phyloP scores from a whole-genome alignment of 2,329 filamentous ascomycete genomes.

The Boeremia exigua region DNA sequence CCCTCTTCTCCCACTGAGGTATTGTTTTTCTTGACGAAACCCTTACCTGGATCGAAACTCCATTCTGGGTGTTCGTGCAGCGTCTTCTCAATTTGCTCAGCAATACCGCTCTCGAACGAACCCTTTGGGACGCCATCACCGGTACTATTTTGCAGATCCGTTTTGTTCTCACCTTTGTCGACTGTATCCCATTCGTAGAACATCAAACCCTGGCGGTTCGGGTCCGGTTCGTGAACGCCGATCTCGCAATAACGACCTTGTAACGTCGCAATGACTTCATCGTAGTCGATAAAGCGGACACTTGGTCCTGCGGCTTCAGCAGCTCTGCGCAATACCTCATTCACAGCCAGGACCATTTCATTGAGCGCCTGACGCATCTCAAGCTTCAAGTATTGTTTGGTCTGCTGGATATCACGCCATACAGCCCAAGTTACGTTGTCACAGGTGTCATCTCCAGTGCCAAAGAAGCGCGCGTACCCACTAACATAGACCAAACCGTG shows the following conservation, averaged over 20 bases:
- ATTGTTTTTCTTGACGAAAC: constrained; percentile 29
- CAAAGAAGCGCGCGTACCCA: constrained; percentile 42
- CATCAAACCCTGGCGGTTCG: constrained; percentile 30
- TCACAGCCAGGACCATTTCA: constrained; percentile 33
- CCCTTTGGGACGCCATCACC: constrained; percentile 33
- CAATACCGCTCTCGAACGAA: constrained; percentile 35
- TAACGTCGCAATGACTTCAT: constrained; percentile 16
- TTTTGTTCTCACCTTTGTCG: constrained; percentile 32
- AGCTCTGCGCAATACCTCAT: constrained; percentile 27
- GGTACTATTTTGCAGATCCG: constrained; percentile 23
- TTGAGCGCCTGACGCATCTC: constrained; percentile 33
- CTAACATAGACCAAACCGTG: constrained; percentile 39
- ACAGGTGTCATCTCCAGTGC: constrained; percentile 29
- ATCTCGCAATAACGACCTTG: constrained; percentile 38
- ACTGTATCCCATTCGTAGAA: constrained; percentile 45
- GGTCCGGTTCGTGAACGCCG: constrained; percentile 33
- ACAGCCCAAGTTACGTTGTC: constrained; percentile 42
- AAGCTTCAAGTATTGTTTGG: constrained; percentile 37
- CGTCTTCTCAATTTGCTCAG: constrained; percentile 31
- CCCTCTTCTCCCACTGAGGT: constrained; percentile 13
- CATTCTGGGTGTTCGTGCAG: constrained; percentile 35
- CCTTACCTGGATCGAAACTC: constrained; percentile 33
- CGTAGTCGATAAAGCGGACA: constrained; percentile 37
- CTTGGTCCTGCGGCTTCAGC: constrained; percentile 19
- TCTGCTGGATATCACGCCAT: constrained; percentile 28